Base-by-base conservation (phyloP, 2,329 filamentous ascomycete species). In the Botrytis aclada region DNA sequence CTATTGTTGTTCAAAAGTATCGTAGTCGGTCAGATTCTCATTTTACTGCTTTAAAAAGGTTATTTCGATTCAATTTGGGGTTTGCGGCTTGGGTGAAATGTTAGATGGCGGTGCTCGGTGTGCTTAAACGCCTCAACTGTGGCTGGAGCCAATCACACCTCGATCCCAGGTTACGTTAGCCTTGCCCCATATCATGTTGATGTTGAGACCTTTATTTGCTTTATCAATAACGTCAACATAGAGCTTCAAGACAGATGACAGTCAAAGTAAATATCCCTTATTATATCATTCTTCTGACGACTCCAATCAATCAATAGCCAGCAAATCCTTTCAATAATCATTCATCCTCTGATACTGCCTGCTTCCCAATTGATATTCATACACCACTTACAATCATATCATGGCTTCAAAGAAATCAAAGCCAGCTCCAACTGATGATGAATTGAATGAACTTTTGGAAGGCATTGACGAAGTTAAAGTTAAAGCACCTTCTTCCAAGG, bases 381-480 rank as follows among this genome's bases (percentile, higher is more conserved):
- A 60, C 10, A 22, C 29, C 22, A 64, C 67, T 43, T 34, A 43
- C 29, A 32, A 66, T 73, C 77, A 91, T 91, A 66, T 73, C 77
- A 91, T 91, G 89, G 84, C 71, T 54, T 85, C 87, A 77, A 90
- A 88, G 81, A 88, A 88, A 81, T 82, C 85, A 74, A 90, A 89
- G 81, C 83, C 86, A 43, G 81, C 83, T 65, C 82, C 86, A 51
- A 85, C 87, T 75, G 87, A 89, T 80, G 88, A 90, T 80, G 89
- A 90, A 79, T 82, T 92, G 78, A 88, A 88, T 78, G 88, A 91
- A 76, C 87, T 92, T 78, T 89, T 92, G 80, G 87, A 89, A 75
- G 88, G 86, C 74, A 87, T 92, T 78, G 86, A 85, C 76, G 84
- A 87, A 77, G 86, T 88, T 70, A 75, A 79, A 74, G 73, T 84